These are phyloP conservation scores for Hysterium pulicare DNA, from an alignment of 2,329 filamentous ascomycete species.

Conservation along the genomic window DNA sequence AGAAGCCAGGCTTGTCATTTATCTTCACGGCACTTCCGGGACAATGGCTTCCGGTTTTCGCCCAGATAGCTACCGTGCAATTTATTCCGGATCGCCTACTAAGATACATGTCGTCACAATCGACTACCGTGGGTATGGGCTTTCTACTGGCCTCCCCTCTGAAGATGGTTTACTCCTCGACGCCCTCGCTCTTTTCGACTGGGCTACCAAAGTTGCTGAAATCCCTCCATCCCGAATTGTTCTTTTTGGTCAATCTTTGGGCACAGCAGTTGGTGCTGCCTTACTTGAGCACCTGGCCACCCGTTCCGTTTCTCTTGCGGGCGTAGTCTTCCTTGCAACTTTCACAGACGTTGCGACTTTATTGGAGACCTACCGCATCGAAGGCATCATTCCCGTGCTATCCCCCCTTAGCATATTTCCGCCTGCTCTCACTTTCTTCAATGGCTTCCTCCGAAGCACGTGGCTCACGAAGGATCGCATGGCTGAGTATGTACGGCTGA, in stretches of 20 bases:
- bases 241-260: slow-evolving; percentile 59
- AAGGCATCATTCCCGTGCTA: slow-evolving; percentile 53
- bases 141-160: slow-evolving; percentile 52
- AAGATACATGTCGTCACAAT: slow-evolving; percentile 58
- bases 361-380: slow-evolving; percentile 57
- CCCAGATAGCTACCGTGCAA: slow-evolving; percentile 54
- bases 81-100: slow-evolving; percentile 49
- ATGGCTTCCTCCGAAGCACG: slow-evolving; percentile 47
- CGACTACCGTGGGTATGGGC: slow-evolving; percentile 62
- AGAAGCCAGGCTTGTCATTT: slow-evolving; percentile 60
- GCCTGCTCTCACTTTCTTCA: slow-evolving; percentile 39
- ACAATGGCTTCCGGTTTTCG: slow-evolving; percentile 56
- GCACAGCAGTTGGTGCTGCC: slow-evolving; percentile 51
- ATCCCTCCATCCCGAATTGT: slow-evolving; percentile 56
- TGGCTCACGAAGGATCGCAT: slow-evolving; percentile 53
- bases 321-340: slow-evolving; percentile 55
- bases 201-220: slow-evolving; percentile 50
- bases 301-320: slow-evolving; percentile 49
- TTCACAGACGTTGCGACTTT: slow-evolving; percentile 55
- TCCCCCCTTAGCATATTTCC: slow-evolving; percentile 51
- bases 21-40: slow-evolving; percentile 57
- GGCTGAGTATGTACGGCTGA: slow-evolving; percentile 40
- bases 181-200: slow-evolving; percentile 52
- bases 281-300: slow-evolving; percentile 45
- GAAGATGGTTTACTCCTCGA: slow-evolving; percentile 55